These are phyloP conservation scores for Infundibulicybe gibba DNA, from an alignment of 768 basidiomycete species.

Conservation along the genomic window DNA sequence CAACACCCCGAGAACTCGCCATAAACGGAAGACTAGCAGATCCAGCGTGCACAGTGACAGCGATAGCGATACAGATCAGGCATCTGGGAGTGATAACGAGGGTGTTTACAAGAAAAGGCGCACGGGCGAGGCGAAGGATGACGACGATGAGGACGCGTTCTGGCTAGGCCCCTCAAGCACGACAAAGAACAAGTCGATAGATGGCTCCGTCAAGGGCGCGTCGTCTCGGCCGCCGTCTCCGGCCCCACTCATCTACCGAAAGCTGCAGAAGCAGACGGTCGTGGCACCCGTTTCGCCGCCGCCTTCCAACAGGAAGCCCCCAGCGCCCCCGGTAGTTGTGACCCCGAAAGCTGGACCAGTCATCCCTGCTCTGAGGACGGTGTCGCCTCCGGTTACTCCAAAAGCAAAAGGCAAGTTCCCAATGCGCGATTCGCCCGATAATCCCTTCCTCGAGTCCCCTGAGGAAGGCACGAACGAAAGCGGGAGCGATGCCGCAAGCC, in stretches of 20 bases:
- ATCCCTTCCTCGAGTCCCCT: conserved; percentile 61
- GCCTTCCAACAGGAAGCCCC: conserved; percentile 50
- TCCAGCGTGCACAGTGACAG: conserved; percentile 42
- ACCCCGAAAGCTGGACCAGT: conserved; percentile 2
- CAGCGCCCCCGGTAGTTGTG: conserved; percentile 11
- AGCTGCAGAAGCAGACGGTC: conserved; percentile 20
- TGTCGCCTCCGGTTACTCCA: conserved; percentile 38
- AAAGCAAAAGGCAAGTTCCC: conserved; percentile 25
- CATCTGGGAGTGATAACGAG: conserved; percentile 33
- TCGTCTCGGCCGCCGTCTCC: conserved; percentile 3
- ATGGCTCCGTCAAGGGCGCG: not conserved
- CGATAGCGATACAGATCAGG: conserved; percentile 36
- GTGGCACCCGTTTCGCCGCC: conserved; percentile 61
- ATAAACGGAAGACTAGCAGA: conserved; percentile 41
- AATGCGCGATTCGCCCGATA: conserved; percentile 62
- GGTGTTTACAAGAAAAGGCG: conserved; percentile 37
- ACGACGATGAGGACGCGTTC: conserved; percentile 50
- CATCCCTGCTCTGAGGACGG: conserved; percentile 3
- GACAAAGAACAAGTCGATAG: conserved; percentile 8
- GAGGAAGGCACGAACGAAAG: conserved; percentile 23
- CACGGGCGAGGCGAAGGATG: conserved; percentile 24
- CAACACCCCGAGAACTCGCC: conserved; percentile 59
- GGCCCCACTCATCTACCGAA: conserved; percentile 33
- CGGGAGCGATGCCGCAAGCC: conserved; percentile 25
- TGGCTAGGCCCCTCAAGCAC: conserved; percentile 33